These are phyloP conservation scores for Aspergillus carlsbadensis DNA, from an alignment of 495 filamentous ascomycete species.

Conservation along the genomic window DNA sequence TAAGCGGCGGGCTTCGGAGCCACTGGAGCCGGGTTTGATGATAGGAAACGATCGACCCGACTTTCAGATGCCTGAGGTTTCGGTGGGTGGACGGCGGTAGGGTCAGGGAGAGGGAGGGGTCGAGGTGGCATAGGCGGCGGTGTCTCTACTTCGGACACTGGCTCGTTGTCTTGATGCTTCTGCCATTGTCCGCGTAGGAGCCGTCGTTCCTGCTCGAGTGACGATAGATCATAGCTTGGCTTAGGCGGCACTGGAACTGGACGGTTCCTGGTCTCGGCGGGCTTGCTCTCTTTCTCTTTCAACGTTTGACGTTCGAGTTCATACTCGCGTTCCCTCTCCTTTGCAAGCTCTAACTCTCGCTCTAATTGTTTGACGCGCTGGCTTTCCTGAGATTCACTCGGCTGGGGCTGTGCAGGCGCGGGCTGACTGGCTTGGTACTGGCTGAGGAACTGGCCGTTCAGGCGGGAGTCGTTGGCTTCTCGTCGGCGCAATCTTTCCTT, in stretches of 20 bases:
- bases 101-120: conserved; percentile 55
- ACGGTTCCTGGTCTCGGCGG: conserved; percentile 39
- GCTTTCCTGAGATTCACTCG: conserved; percentile 44
- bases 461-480: conserved; percentile 58
- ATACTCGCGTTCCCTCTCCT: conserved; percentile 83
- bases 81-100: conserved; percentile 39
- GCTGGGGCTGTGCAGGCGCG: conserved; percentile 7
- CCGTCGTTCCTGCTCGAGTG: conserved; percentile 71
- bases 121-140: conserved; percentile 29
- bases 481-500: conserved; percentile 63
- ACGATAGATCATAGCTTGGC: conserved; percentile 64
- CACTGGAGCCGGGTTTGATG: conserved; percentile 48
- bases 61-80: conserved; percentile 26
- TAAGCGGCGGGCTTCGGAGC: conserved; percentile 38
- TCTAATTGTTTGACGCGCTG: conserved; percentile 82
- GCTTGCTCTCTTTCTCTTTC: conserved; percentile 32
- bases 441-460: conserved; percentile 82
- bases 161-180: conserved; percentile 49
- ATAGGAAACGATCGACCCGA: conserved; percentile 49
- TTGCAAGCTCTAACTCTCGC: conserved; percentile 78
- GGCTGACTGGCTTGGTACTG: conserved; percentile 69
- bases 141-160: conserved; percentile 18
- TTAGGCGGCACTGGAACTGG: conserved; percentile 50
- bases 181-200: conserved; percentile 70
- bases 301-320: conserved; percentile 71